phyloP scores from a whole-genome alignment of 495 filamentous ascomycete species.

The Lepidopterella palustris region DNA sequence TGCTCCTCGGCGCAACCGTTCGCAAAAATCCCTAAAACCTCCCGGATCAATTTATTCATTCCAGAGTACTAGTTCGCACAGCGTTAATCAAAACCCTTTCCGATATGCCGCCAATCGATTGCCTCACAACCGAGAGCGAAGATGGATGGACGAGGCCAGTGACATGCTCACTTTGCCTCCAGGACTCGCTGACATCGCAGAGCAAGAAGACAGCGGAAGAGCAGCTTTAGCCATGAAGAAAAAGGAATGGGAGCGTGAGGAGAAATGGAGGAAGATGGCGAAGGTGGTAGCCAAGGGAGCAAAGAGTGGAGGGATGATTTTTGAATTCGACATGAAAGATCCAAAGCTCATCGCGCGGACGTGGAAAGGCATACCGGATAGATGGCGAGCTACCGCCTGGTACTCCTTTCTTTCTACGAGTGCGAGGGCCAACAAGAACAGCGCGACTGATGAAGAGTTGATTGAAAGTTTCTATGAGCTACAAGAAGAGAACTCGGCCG shows the following conservation, averaged over 20 bases:
- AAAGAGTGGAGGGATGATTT: slow-evolving; percentile 74
- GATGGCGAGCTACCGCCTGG: slow-evolving; percentile 92
- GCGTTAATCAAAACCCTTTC: slow-evolving; percentile 32
- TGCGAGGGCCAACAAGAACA: slow-evolving; percentile 56
- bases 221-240: slow-evolving; percentile 55
- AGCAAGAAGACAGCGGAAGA: slow-evolving; percentile 54
- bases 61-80: slow-evolving; percentile 12
- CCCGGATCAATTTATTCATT: slow-evolving; percentile 28
- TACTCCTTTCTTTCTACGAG: slow-evolving; percentile 84
- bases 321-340: slow-evolving; percentile 79
- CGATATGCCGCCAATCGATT: slow-evolving; percentile 67
- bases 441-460: slow-evolving; percentile 63
- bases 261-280: slow-evolving; percentile 98
- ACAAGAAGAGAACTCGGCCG: slow-evolving; percentile 65
- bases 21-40: slow-evolving; percentile 20
- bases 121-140: slow-evolving; percentile 67
- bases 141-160: slow-evolving; percentile 73
- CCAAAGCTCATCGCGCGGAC: slow-evolving; percentile 83
- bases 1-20: slow-evolving; percentile 44
- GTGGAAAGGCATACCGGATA: slow-evolving; percentile 98
- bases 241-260: slow-evolving; percentile 77
- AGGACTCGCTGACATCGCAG: slow-evolving; percentile 54
- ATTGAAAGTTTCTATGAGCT: slow-evolving; percentile 57
- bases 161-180: slow-evolving; percentile 82
- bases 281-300: slow-evolving; percentile 48